phyloP scores from a whole-genome alignment of 768 basidiomycete species.

The Tubosaeta brunneosetosa region DNA sequence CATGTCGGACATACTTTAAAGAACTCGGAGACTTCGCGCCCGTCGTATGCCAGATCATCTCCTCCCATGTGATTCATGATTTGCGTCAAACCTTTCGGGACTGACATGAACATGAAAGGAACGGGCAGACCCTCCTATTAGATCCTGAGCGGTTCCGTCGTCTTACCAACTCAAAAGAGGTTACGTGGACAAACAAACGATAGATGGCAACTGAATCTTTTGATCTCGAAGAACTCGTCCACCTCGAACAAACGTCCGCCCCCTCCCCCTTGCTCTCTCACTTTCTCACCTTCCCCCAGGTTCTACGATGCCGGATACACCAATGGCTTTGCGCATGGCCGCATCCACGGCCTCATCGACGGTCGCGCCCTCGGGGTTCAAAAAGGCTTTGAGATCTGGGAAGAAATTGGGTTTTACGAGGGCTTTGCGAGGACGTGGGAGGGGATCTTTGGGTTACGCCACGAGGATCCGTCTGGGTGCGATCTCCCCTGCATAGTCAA shows the following conservation, averaged over 20 bases:
- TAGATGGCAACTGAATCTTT: background rate
- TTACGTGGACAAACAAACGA: too few relatives aligned
- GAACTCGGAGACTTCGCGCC: too few relatives aligned
- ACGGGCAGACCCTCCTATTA: too few relatives aligned
- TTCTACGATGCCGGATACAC: slow-evolving; percentile 78
- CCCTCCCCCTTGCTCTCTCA: background rate
- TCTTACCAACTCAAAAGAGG: too few relatives aligned
- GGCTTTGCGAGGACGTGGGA: slow-evolving; percentile 77
- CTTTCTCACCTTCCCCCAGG: slow-evolving; percentile 33
- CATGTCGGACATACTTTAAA: too few relatives aligned
- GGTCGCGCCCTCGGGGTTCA: slow-evolving; percentile 84
- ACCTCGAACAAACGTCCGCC: slow-evolving; percentile 60
- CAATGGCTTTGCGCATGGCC: slow-evolving; percentile 80
- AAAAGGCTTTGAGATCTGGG: slow-evolving; percentile 95
- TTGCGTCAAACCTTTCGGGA: too few relatives aligned
- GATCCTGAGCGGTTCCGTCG: too few relatives aligned
- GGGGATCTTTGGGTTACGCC: slow-evolving; percentile 41
- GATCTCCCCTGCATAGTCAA: background rate
- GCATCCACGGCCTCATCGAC: slow-evolving; percentile 86
- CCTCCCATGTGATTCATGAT: too few relatives aligned
- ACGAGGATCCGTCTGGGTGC: slow-evolving; percentile 41
- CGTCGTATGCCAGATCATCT: too few relatives aligned
- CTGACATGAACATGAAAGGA: too few relatives aligned
- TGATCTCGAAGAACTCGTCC: slow-evolving; percentile 56
- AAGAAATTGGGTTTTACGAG: slow-evolving; percentile 92